Evolutionary conservation across 2,329 filamentous ascomycete genomes (phyloP).

Genomic region (Trichophyton benhamiae): DNA sequence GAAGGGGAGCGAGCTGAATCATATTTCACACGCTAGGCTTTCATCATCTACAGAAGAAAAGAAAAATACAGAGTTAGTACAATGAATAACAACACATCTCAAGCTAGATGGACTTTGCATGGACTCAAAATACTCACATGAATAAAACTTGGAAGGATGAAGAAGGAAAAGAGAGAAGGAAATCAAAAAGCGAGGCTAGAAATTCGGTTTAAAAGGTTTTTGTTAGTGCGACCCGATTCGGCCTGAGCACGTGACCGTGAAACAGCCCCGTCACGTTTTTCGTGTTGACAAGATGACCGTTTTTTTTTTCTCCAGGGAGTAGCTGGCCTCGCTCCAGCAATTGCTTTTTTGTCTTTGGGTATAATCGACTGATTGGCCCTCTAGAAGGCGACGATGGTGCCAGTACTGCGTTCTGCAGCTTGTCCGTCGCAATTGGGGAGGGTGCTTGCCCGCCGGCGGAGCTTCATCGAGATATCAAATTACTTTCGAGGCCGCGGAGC

Average conservation of each 20-base stretch:
- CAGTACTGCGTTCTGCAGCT: background rate
- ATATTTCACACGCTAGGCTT: slow-evolving; percentile 93
- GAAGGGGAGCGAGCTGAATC: slow-evolving; percentile 58
- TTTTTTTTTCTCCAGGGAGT: background rate
- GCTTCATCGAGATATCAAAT: slow-evolving; percentile 29
- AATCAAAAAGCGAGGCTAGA: slow-evolving; percentile 8
- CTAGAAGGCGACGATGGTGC: background rate
- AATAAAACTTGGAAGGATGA: slow-evolving; percentile 99
- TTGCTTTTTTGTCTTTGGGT: background rate
- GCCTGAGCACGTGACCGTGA: background rate
- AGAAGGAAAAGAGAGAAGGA: slow-evolving; percentile 45
- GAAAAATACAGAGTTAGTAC: background rate
- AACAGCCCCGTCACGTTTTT: background rate
- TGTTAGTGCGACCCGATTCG: background rate
- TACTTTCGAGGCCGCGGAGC: slow-evolving; percentile 20
- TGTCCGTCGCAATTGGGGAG: slow-evolving; percentile 7
- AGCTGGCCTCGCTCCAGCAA: background rate
- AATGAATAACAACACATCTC: slow-evolving; percentile 1
- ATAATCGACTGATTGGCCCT: background rate
- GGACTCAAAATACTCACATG: slow-evolving; percentile 51
- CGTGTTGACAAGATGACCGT: background rate
- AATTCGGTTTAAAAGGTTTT: slow-evolving; percentile 1
- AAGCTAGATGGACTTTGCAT: slow-evolving; percentile 1
- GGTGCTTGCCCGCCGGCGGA: slow-evolving; percentile 20
- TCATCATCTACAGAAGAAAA: slow-evolving; percentile 70